phyloP scores from a whole-genome alignment of 441 rosid species.

The Gossypium aridum region DNA sequence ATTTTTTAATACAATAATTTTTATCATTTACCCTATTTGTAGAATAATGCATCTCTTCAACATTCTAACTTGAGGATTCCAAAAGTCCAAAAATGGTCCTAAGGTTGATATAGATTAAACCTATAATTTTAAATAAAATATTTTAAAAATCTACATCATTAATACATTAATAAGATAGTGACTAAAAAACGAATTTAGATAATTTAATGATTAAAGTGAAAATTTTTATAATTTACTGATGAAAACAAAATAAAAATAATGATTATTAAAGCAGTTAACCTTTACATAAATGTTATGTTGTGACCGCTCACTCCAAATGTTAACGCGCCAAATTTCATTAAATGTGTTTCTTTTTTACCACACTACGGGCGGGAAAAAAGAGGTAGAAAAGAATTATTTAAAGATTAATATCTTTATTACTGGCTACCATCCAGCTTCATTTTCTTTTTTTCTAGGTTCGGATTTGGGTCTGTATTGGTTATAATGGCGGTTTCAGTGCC shows the following conservation, averaged over 20 bases:
- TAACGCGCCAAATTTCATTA: not conserved
- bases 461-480: constrained; percentile 1
- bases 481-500: constrained; percentile 19
- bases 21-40: not conserved
- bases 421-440: not conserved
- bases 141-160: too few relatives aligned
- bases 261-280: too few relatives aligned
- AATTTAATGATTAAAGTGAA: too few relatives aligned
- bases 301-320: not conserved
- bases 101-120: too few relatives aligned
- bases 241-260: too few relatives aligned
- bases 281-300: too few relatives aligned
- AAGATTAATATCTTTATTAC: not conserved
- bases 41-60: constrained; percentile 42
- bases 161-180: too few relatives aligned
- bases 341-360: not conserved
- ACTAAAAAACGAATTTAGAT: too few relatives aligned
- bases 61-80: constrained; percentile 64
- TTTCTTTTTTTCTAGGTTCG: not conserved
- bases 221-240: too few relatives aligned
- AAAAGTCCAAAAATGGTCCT: constrained; percentile 13
- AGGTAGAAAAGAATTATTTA: not conserved
- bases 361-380: not conserved
- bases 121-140: too few relatives aligned
- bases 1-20: not conserved